phyloP scores from a whole-genome alignment of 352 stramenopile genomes.

The Halophytophthora polymorphica region DNA sequence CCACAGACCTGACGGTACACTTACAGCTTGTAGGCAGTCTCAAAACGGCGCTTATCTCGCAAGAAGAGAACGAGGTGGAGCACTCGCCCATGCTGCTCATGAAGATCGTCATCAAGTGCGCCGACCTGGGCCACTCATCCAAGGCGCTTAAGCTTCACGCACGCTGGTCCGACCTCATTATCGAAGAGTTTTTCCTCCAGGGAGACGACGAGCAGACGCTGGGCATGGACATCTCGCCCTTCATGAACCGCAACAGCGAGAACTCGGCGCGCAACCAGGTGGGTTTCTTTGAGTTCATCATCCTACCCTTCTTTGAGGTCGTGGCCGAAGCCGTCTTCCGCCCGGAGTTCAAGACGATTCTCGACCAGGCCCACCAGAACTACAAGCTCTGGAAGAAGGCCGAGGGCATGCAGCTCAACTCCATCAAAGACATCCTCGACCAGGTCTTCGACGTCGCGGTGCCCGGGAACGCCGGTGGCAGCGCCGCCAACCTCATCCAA shows the following conservation, averaged over 20 bases:
- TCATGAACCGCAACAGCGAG: slow-evolving; percentile 90
- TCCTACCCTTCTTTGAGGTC: slow-evolving; percentile 79
- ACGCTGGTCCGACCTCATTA: slow-evolving; percentile 90
- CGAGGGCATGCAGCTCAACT: slow-evolving; percentile 79
- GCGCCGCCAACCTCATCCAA: slow-evolving; percentile 5
- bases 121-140: slow-evolving; percentile 92
- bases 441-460: slow-evolving; percentile 60
- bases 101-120: slow-evolving; percentile 88
- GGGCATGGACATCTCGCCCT: slow-evolving; percentile 87
- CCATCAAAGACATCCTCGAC: slow-evolving; percentile 81
- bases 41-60: slow-evolving; percentile 78
- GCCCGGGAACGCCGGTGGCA: slow-evolving; percentile 6
- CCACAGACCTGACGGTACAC: slow-evolving; percentile 80
- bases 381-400: slow-evolving; percentile 84
- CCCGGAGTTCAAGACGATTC: slow-evolving; percentile 72
- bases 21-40: slow-evolving; percentile 75
- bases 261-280: slow-evolving; percentile 86
- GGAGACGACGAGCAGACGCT: slow-evolving; percentile 91
- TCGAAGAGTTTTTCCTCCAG: slow-evolving; percentile 95
- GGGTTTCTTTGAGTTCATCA: slow-evolving; percentile 86
- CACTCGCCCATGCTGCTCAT: slow-evolving; percentile 83
- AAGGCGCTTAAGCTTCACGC: slow-evolving; percentile 81
- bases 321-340: slow-evolving; percentile 74
- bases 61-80: slow-evolving; percentile 66
- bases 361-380: slow-evolving; percentile 80